Base-by-base conservation (phyloP, 2,329 filamentous ascomycete species). In the Graphilbum fragrans region DNA sequence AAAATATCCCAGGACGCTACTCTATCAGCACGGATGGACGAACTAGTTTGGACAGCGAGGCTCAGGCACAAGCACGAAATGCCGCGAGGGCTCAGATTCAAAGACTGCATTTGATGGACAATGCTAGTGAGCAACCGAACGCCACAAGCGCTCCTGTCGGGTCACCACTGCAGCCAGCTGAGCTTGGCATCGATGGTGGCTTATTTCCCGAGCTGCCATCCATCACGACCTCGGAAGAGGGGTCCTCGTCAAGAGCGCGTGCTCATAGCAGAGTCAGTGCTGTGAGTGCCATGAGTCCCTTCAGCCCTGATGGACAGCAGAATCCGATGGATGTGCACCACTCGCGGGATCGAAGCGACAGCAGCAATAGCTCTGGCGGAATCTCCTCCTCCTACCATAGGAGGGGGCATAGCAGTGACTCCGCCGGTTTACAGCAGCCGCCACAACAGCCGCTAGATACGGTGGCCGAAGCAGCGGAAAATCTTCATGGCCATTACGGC, bases 401-500 rank as follows among this genome's bases (percentile, higher is more conserved):
- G 14, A 29, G 25, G 29, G 9, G 29, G 7, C 29, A 5, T 18
- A 42, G 32, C 46, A 22, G 35, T 14, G 6, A 5, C 14, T 7
- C 8, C 34, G 9, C 9, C 37, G 22, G 27, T n/a, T 11, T 14
- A 19, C 38, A 40, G 35, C 14, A 34, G n/a, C 7, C 7, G 5
- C 32, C 14, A 14, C 4, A 37, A 18, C 37, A 35, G 21, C 25
- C 48, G 35, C 50, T 65, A 6, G 57, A 53, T 6, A 56, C 59
- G 2, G 63, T 70, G 25, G 58, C 53, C 35, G 69, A 72, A 49
- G 50, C 52, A 4, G 45, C 52, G 17, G 65, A 68, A 43, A 40
- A 46, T 32, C 57, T 68, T 39, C 67, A 72, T 40, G 69, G 69
- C 3, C 62, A 67, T 31, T 65, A 70, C 42, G 68, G 68, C 1